A percentile compares a stretch with the other conserved stretches of the same genome.
Conservation (phyloP, 148 eudicot species). For the Chenopodium suecicum region DNA sequence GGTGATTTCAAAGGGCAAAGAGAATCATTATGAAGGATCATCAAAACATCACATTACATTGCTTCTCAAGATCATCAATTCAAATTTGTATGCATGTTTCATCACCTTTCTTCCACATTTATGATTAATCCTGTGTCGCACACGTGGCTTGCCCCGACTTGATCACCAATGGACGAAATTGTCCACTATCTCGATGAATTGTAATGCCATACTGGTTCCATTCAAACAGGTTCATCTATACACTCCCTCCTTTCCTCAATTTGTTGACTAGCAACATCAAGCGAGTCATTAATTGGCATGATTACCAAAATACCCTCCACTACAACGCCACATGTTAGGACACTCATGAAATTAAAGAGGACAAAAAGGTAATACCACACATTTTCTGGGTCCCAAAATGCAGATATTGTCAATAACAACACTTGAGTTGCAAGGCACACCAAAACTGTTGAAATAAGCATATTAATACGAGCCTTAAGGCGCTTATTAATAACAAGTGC, state of each 20-base stretch:
- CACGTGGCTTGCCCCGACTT: not conserved
- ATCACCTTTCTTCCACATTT: not conserved
- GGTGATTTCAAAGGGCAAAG: not conserved
- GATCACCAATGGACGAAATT: not conserved
- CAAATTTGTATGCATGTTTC: not conserved
- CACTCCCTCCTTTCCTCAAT: not conserved
- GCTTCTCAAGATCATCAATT: not conserved
- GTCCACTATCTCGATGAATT: not conserved
- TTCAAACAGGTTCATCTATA: conserved; percentile 14
- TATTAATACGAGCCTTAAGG: conserved; percentile 38
- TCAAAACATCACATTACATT: not conserved
- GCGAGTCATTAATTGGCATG: conserved; percentile 53
- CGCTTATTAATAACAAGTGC: conserved; percentile 63
- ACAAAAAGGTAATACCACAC: conserved; percentile 27
- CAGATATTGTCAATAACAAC: conserved; percentile 31
- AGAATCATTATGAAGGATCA: not conserved
- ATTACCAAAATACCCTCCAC: conserved; percentile 54
- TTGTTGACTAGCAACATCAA: conserved; percentile 15
- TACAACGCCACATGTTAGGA: conserved; percentile 37
- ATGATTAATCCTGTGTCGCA: not conserved
- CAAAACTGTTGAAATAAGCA: conserved; percentile 36
- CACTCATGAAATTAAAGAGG: conserved; percentile 33
- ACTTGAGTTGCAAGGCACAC: conserved; percentile 44
- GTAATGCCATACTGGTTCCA: not conserved
- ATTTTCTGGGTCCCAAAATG: conserved; percentile 47